Base-by-base conservation (phyloP, 2,329 filamentous ascomycete species). In the Alternaria ethzedia region DNA sequence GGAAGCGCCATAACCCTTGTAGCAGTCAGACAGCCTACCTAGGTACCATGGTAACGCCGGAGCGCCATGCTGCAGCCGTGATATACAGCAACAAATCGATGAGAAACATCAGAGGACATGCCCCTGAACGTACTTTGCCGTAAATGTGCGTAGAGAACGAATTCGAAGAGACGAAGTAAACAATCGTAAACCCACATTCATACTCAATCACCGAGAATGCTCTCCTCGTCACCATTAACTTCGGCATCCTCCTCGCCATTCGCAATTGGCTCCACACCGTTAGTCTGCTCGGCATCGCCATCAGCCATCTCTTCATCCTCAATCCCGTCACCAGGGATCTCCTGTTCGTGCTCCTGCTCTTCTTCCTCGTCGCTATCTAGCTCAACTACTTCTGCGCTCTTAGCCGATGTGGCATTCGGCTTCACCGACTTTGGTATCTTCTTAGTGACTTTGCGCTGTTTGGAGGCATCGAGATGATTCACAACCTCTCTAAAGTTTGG, bases 401-500 rank as follows among this genome's bases (percentile, higher is more conserved):
- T 83, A 9, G 79, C 82, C 44, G 80, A 74, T 72, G 82, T 84
- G 57, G 77, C 82, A 58, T 30, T 43, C 9, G 51, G 25, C 41
- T 84, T 86, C 52, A 76, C 68, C 5, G 64, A 61, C 55, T 63
- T 70, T n/a, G 50, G 59, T 15, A 59, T 56, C 51, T 71, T 70
- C 63, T 76, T 77, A 4, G 47, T 36, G 36, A 82, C 80, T 46
- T 76, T 78, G 61, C 80, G 67, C 55, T 84, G 83, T 69, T 85
- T 84, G 46, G 87, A 79, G 73, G 64, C 64, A 72, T 97, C 94
- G 5, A 98, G 83, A 78, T 91, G 96, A 9, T 88, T 87, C 5
- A 97, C 83, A 7, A 97, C 89, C 72, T 96, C 93, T 74, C 91
- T 92, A 84, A 92, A 96, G 77, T 96, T 97, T 49, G 87, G 84